Evolutionary conservation across 129 eudicot genomes (phyloP), one percentile per base, ranked within the genome.

Genomic region (Scalesia atractyloides): DNA sequence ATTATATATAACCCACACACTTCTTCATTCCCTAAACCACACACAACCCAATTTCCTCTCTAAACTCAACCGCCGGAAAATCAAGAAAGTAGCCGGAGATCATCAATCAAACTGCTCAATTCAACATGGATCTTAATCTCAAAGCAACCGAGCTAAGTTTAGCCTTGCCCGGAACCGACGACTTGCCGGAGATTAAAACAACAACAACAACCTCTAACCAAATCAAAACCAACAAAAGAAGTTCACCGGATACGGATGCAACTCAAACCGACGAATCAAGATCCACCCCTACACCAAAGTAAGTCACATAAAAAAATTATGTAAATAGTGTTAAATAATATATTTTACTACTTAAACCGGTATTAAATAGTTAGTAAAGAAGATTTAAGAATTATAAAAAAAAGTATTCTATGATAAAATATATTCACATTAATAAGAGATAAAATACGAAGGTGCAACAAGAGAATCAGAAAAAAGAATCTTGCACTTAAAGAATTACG

Each of bases 151-250:
- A 86, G 72, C 70, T 86, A 64, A 84, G 82, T 19, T 48, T 87
- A 72, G 92, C 90, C 4, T 72, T 89, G 30, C 96, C 96, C 2
- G 96, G 96, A 61, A 77, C 76, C 71, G 82, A 82, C 33, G 91
- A 86, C 71, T 61, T 49, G 52, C 69, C 78, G 39, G 82, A 72
- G 58, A 66, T 64, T 9, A 73, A 36, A 47, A 14, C 60, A 9
- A 17, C 70, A 7, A 17, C 70, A 7, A 69, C 76, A 41, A 51
- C 81, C 11, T 69, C 80, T 59, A 60, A 81, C 39, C 52, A 60
- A 1, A 37, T 36, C 37, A 82, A 52, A 56, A 82, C 69, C 37
- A 89, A 79, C 76, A 89, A 89, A 82, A 84, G 96, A 85, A 30
- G 81, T n/a, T 81, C 85, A 10, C 63, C 84, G 10, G 93, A 86